Evolutionary conservation across 2,329 filamentous ascomycete genomes (phyloP).

Genomic region (Cladosporium colombiae): DNA sequence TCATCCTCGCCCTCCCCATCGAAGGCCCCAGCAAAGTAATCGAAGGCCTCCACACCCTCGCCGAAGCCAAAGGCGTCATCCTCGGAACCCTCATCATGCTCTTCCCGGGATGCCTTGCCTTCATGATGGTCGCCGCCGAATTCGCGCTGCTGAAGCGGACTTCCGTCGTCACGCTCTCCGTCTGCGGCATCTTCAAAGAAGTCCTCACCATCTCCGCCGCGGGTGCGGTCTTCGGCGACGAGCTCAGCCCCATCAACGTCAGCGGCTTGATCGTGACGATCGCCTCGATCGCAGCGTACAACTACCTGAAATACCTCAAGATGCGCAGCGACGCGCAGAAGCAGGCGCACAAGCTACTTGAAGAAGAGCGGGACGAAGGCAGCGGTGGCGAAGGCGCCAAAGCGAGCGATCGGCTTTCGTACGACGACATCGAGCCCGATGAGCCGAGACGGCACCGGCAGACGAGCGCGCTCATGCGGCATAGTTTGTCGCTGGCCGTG

Average conservation of each 20-base stretch:
- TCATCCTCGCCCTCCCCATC: slow-evolving; percentile 78
- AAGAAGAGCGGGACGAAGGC: slow-evolving; percentile 8
- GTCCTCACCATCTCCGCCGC: slow-evolving; percentile 93
- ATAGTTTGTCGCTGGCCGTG: slow-evolving; percentile 25
- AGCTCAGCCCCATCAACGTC: slow-evolving; percentile 82
- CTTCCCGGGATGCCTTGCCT: slow-evolving; percentile 88
- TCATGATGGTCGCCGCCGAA: slow-evolving; percentile 94
- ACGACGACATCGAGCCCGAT: slow-evolving; percentile 24
- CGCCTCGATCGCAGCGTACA: slow-evolving; percentile 82
- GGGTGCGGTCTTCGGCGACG: slow-evolving; percentile 83
- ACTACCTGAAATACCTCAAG: slow-evolving; percentile 88
- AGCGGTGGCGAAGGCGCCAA: slow-evolving; percentile 17
- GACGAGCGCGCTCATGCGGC: slow-evolving; percentile 30
- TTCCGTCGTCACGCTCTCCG: slow-evolving; percentile 91
- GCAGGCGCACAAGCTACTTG: slow-evolving; percentile 37
- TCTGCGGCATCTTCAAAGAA: slow-evolving; percentile 98
- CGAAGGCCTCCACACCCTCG: slow-evolving; percentile 65
- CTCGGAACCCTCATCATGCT: slow-evolving; percentile 73
- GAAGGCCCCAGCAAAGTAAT: slow-evolving; percentile 74
- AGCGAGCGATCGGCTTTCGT: slow-evolving; percentile 20
- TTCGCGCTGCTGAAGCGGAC: slow-evolving; percentile 94
- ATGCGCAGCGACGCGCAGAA: slow-evolving; percentile 76
- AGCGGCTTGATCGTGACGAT: slow-evolving; percentile 87
- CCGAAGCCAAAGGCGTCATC: slow-evolving; percentile 66
- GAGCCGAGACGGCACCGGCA: slow-evolving; percentile 33